Base-by-base conservation (phyloP, 2,329 filamentous ascomycete species). In the Macrophomina tecta region DNA sequence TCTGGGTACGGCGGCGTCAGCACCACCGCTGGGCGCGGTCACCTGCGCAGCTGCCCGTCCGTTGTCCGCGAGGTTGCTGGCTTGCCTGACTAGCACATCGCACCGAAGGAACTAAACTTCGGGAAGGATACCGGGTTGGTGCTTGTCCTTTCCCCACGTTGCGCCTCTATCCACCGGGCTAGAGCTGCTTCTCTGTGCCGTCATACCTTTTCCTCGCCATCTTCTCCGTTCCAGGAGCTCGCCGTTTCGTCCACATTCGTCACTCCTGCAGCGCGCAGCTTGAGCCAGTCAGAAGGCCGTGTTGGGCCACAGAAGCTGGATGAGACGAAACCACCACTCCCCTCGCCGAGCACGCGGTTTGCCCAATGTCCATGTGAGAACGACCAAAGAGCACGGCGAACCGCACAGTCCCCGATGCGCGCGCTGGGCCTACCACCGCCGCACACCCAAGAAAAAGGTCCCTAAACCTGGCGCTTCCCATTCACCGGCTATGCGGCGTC, bases 361-460 rank as follows among this genome's bases (percentile, higher is more conserved):
- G 42, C 42, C 42, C 7, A 14, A 14, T n/a, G 30, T n/a, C 52
- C 52, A 56, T 56, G 53, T 42, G 53, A 55, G 55, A 45, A 16
- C 32, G 30, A 14, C 23, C 30, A 36, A 56, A 11, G 18, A 56
- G 53, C 36, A 40, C 34, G 12, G 53, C 34, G 18, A 58, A 45
- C 38, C 18, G 56, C 46, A n/a, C 28, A 8, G 40, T 48, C 30
- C 42, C 46, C 38, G 58, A 34, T 48, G 56, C 56, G 56, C 56
- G 32, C 42, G 30, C 9, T 7, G 6, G 6, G n/a, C 45, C 58
- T 61, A 62, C 58, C 58, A 62, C 58, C 45, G 5, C 30, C 45
- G 40, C 9, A 34, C 58, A 62, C 45, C 11, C 42, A 46, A 32
- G 42, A 49, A 38, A n/a, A 53, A 38, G 23, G 38, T 12, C 42